Percentiles rank a stretch among this genome's conserved stretches.
Conservation (phyloP, 805 yeast species). For the Metschnikowia drakensbergensis region DNA sequence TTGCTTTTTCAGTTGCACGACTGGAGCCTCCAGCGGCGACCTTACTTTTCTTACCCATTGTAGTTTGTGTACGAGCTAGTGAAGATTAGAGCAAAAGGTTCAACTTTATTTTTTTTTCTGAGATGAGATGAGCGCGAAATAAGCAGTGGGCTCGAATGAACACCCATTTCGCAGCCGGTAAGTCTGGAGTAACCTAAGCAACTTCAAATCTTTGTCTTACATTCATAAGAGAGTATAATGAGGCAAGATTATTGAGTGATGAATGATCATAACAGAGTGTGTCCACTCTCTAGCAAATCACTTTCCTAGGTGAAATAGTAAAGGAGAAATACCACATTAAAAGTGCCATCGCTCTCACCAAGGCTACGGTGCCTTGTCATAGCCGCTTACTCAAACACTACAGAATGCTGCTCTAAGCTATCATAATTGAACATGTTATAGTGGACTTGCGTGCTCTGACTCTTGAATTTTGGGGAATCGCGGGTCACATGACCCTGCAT, state of each 20-base stretch:
- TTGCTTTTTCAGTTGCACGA: neutral
- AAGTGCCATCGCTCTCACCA: no score
- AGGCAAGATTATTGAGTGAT: no score
- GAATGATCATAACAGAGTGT: no score
- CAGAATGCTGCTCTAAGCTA: neutral
- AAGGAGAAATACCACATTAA: no score
- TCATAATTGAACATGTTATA: neutral
- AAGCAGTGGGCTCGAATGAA: neutral
- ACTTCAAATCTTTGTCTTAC: neutral
- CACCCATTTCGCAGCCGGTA: conserved; percentile 3
- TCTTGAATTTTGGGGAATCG: neutral
- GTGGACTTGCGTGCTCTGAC: neutral
- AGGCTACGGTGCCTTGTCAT: no score
- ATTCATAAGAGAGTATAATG: no score
- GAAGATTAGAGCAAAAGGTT: conserved; percentile 7
- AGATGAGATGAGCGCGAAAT: conserved; percentile 15
- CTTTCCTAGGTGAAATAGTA: no score
- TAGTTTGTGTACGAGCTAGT: conserved; percentile 1
- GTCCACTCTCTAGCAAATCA: no score
- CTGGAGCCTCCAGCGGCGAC: conserved; percentile 1
- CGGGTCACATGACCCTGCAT: neutral
- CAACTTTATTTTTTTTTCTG: conserved; percentile 7
- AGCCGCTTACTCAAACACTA: no score
- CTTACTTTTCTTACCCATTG: conserved; percentile 12
- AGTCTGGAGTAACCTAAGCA: neutral